A percentile compares a stretch with the other conserved stretches of the same genome.
Evolutionary conservation across 148 eudicot genomes (phyloP).

Genomic region (Fagopyrum homotropicum): DNA sequence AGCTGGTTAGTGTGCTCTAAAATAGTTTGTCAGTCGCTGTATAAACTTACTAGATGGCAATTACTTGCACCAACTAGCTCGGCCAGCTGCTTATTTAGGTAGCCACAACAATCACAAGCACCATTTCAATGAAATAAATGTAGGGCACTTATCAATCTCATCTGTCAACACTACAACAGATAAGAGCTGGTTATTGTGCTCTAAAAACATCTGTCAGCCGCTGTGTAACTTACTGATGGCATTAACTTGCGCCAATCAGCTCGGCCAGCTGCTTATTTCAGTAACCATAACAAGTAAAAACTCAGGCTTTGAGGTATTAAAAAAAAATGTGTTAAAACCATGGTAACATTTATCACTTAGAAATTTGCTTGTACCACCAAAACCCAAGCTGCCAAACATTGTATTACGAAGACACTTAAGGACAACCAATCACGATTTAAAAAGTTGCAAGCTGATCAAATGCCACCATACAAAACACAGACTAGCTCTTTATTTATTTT

Average conservation of each 20-base stretch:
- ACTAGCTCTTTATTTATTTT: neutral
- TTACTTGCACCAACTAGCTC: conserved; percentile 5
- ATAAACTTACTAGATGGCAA: conserved; percentile 7
- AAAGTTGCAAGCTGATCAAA: neutral
- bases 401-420: neutral
- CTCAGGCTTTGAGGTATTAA: too few species aligned
- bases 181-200: neutral
- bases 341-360: too few species aligned
- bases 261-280: too few species aligned
- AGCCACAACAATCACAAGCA: neutral
- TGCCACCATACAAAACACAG: neutral
- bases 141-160: neutral
- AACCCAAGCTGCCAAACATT: too few species aligned
- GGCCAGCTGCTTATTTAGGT: conserved; percentile 10
- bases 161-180: neutral
- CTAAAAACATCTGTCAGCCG: too few species aligned
- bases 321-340: too few species aligned
- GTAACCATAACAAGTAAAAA: too few species aligned
- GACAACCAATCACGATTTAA: neutral
- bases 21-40: conserved; percentile 1
- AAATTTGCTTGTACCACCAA: too few species aligned
- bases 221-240: too few species aligned
- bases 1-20: conserved; percentile 1
- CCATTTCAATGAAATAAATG: neutral
- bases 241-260: too few species aligned